These are phyloP conservation scores for Triticum dicoccoides DNA, from an alignment of 176 grass and related monocot species.

Conservation along the genomic window DNA sequence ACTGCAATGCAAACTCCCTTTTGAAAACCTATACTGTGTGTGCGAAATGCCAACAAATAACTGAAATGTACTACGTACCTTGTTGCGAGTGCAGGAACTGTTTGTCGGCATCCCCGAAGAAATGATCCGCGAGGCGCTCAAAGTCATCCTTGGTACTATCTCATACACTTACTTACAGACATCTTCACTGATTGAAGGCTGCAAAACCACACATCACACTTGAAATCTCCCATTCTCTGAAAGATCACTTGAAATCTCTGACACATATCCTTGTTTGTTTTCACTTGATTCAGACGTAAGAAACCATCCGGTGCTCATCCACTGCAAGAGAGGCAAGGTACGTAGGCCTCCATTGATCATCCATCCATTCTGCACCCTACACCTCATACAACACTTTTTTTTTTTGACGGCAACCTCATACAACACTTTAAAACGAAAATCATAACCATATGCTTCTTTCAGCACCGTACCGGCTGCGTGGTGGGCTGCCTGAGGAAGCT, in stretches of 20 bases:
- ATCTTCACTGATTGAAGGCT: not conserved
- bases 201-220: not conserved
- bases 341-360: not conserved
- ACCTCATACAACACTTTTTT: not conserved
- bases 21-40: not conserved
- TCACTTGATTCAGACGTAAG: slow-evolving; percentile 45
- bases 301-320: slow-evolving; percentile 90
- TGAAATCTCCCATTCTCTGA: not conserved
- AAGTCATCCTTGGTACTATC: slow-evolving; percentile 67
- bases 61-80: not conserved
- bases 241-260: not conserved
- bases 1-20: not conserved
- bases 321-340: slow-evolving; percentile 95
- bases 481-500: slow-evolving; percentile 85
- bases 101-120: slow-evolving; percentile 73
- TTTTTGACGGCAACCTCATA: too few species aligned
- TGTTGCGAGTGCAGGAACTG: slow-evolving; percentile 43
- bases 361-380: not conserved
- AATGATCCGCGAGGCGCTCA: slow-evolving; percentile 71
- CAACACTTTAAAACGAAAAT: not conserved
- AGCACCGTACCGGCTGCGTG: slow-evolving; percentile 91
- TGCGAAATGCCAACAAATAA: slow-evolving; percentile 9
- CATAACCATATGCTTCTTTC: not conserved
- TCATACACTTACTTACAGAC: not conserved
- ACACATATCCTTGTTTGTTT: not conserved